These are phyloP conservation scores for Colletotrichum cordylinicola DNA, from an alignment of 2,329 filamentous ascomycete species.

Conservation along the genomic window DNA sequence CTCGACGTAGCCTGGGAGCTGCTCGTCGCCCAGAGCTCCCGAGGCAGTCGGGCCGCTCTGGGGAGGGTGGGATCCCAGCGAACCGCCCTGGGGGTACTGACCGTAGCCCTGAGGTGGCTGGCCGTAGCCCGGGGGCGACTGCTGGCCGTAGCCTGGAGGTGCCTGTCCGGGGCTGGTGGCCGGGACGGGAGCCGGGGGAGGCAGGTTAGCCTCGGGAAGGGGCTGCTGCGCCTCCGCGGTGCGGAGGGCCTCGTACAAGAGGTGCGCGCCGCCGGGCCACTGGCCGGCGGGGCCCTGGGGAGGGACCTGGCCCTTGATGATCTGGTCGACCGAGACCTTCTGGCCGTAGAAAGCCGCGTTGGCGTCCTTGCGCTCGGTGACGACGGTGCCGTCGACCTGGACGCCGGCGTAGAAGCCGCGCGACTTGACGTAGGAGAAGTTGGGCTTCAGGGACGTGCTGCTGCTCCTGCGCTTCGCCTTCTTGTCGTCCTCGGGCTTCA, in stretches of 20 bases:
- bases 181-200: slow-evolving; percentile 9
- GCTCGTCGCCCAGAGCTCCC: slow-evolving; percentile 7
- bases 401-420: slow-evolving; percentile 88
- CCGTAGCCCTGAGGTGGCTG: background rate
- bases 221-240: slow-evolving; percentile 34
- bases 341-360: slow-evolving; percentile 87
- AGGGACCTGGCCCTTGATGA: slow-evolving; percentile 51
- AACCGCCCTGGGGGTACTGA: slow-evolving; percentile 29
- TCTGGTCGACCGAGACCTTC: slow-evolving; percentile 49
- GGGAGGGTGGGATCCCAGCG: slow-evolving; percentile 5
- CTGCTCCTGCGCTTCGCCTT: slow-evolving; percentile 18
- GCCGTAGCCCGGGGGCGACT: background rate
- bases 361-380: slow-evolving; percentile 86
- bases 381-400: slow-evolving; percentile 84
- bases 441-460: slow-evolving; percentile 39
- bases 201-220: slow-evolving; percentile 21
- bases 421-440: slow-evolving; percentile 82
- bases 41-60: slow-evolving; percentile 4
- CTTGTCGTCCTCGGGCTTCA: slow-evolving; percentile 44
- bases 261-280: slow-evolving; percentile 38
- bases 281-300: slow-evolving; percentile 26
- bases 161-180: background rate
- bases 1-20: slow-evolving; percentile 21
- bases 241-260: slow-evolving; percentile 34
- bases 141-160: background rate